Conservation (phyloP, 331 rosid species). For the Acacia pycnantha region DNA sequence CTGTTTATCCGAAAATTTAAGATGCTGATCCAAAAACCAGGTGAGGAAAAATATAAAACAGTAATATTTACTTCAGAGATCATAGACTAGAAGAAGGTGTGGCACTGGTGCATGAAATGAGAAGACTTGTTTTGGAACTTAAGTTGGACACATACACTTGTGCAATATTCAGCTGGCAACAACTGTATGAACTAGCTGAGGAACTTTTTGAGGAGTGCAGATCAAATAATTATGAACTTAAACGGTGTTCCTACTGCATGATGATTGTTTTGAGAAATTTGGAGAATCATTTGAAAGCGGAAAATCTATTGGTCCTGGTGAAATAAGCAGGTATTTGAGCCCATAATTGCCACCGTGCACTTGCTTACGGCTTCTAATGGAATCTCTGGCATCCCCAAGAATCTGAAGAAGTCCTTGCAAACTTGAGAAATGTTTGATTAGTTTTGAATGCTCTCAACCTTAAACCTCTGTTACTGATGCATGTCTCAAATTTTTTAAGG, state of each 20-base stretch:
- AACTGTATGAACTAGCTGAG: conserved; percentile 68
- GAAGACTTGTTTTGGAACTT: conserved; percentile 67
- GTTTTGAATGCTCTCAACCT: conserved; percentile 52
- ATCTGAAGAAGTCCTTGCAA: conserved; percentile 82
- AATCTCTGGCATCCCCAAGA: conserved; percentile 78
- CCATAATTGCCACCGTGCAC: too few species aligned
- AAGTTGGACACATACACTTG: conserved; percentile 76
- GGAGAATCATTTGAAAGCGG: conserved; percentile 77
- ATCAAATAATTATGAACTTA: conserved; percentile 59
- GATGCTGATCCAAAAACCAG: conserved; percentile 63
- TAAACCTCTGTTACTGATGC: conserved; percentile 84
- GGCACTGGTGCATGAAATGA: conserved; percentile 78
- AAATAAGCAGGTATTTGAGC: conserved; percentile 74
- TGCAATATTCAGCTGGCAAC: conserved; percentile 75
- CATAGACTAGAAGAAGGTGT: conserved; percentile 72
- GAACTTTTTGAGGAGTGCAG: conserved; percentile 88
- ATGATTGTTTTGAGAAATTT: conserved; percentile 75
- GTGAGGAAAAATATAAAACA: conserved; percentile 74
- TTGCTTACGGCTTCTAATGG: conserved; percentile 52
- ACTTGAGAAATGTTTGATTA: conserved; percentile 49
- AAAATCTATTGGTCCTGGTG: conserved; percentile 67
- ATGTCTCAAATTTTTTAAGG: conserved; percentile 54
- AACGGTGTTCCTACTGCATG: conserved; percentile 84
- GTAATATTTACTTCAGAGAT: conserved; percentile 88
- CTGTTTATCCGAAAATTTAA: conserved; percentile 59